Evolutionary conservation across 1,284 basidiomycete genomes (phyloP).

Genomic region (Ceratobasidium sp.): DNA sequence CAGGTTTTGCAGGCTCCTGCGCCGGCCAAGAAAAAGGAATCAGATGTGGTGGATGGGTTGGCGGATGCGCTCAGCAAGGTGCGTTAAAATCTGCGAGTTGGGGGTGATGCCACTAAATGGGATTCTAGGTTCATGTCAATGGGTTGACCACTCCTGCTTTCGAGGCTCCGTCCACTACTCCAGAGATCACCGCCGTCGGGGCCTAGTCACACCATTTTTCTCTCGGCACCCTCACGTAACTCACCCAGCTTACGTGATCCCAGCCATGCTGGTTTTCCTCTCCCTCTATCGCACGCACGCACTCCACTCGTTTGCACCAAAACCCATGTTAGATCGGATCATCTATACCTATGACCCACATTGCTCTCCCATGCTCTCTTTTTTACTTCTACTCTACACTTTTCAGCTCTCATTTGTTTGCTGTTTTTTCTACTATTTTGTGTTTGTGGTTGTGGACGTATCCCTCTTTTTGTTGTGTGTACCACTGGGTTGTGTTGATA

Average conservation of each 20-base stretch:
- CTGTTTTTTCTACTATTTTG: background rate
- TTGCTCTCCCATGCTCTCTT: constrained; percentile 38
- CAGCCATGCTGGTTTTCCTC: constrained; percentile 36
- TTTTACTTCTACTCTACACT: constrained; percentile 38
- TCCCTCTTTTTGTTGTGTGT: constrained; percentile 20
- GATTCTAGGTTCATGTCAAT: constrained; percentile 22
- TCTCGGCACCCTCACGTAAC: constrained; percentile 1
- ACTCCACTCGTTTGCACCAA: constrained; percentile 17
- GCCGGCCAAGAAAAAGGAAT: constrained; percentile 48
- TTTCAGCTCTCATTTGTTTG: background rate
- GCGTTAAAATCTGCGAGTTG: background rate
- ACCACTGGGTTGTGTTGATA: constrained; percentile 32
- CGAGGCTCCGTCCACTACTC: constrained; percentile 17
- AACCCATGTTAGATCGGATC: background rate
- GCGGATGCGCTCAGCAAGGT: constrained; percentile 32
- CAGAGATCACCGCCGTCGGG: constrained; percentile 33
- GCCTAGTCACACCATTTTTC: constrained; percentile 38
- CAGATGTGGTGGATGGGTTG: constrained; percentile 4
- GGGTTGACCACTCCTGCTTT: constrained; percentile 8
- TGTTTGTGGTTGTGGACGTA: background rate
- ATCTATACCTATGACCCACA: background rate
- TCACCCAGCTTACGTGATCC: constrained; percentile 38
- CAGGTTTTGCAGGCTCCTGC: constrained; percentile 68
- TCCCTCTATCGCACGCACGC: constrained; percentile 19
- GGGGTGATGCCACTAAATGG: background rate